Percentiles rank a stretch among this genome's conserved stretches.
phyloP scores from a whole-genome alignment of 257 asterid species.

The Linderniella brevidens region DNA sequence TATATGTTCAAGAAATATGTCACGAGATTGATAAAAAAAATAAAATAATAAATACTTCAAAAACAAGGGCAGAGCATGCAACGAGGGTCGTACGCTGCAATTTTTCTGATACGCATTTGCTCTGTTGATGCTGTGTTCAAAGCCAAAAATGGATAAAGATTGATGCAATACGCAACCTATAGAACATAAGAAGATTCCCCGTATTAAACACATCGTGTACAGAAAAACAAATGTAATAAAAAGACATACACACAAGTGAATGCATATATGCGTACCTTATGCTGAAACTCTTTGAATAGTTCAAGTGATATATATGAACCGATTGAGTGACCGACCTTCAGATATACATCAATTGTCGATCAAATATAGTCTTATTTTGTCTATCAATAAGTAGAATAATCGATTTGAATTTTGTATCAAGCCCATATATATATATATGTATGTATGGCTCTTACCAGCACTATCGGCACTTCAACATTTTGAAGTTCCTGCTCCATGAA shows the following conservation, averaged over 20 bases:
- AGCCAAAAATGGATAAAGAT: conserved; percentile 81
- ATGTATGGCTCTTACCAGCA: conserved; percentile 33
- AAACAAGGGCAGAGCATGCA: background rate
- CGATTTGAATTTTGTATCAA: background rate
- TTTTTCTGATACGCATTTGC: conserved; percentile 51
- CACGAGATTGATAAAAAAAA: background rate
- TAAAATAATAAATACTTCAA: background rate
- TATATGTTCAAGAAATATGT: background rate
- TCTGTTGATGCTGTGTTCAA: conserved; percentile 34
- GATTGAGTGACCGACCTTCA: conserved; percentile 87
- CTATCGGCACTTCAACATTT: conserved; percentile 38
- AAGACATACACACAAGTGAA: too few species aligned
- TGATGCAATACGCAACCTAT: conserved; percentile 46
- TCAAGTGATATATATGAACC: conserved; percentile 74
- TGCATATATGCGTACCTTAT: conserved; percentile 34
- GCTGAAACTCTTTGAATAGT: conserved; percentile 36
- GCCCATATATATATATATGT: background rate
- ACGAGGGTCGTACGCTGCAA: conserved; percentile 26
- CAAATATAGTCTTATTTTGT: conserved; percentile 2
- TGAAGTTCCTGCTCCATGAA: conserved; percentile 57
- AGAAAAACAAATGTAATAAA: too few species aligned
- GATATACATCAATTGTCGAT: conserved; percentile 13
- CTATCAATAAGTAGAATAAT: background rate
- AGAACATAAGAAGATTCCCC: conserved; percentile 12
- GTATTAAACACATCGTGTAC: too few species aligned